phyloP scores from a whole-genome alignment of 192 early-diverging fungal species.

The Geosiphon pyriformis region DNA sequence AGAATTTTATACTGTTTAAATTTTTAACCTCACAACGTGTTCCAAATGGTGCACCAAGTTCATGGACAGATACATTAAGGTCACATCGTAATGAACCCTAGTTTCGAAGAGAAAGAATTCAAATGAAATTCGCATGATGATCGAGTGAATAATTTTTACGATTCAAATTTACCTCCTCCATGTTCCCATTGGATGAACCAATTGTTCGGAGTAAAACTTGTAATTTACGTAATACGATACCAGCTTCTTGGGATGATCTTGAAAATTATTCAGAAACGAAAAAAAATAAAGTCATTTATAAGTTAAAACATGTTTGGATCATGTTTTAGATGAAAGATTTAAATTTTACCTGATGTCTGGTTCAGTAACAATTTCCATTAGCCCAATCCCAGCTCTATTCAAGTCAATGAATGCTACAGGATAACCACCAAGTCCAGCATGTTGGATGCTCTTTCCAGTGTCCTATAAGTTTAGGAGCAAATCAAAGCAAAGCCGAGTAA shows the following conservation, averaged over 20 bases:
- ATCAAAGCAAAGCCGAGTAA: neutral
- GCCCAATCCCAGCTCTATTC: slow-evolving; percentile 80
- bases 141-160: neutral
- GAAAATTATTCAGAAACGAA: neutral
- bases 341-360: slow-evolving; percentile 63
- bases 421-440: slow-evolving; percentile 40
- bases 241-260: slow-evolving; percentile 68
- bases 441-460: slow-evolving; percentile 79
- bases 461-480: slow-evolving; percentile 39
- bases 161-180: slow-evolving; percentile 65
- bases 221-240: slow-evolving; percentile 70
- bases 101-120: neutral
- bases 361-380: slow-evolving; percentile 90
- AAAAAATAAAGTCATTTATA: slow-evolving; percentile 1
- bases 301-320: too few relatives aligned
- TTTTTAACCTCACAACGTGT: slow-evolving; percentile 77
- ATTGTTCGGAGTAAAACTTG: slow-evolving; percentile 66
- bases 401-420: slow-evolving; percentile 66
- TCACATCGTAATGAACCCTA: slow-evolving; percentile 86
- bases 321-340: too few relatives aligned
- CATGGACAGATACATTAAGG: slow-evolving; percentile 85
- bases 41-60: slow-evolving; percentile 47
- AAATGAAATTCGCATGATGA: neutral
- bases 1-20: slow-evolving; percentile 65
- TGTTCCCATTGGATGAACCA: slow-evolving; percentile 68